phyloP scores from a whole-genome alignment of 179 eudicot species.

The Amaranthus tricolor region DNA sequence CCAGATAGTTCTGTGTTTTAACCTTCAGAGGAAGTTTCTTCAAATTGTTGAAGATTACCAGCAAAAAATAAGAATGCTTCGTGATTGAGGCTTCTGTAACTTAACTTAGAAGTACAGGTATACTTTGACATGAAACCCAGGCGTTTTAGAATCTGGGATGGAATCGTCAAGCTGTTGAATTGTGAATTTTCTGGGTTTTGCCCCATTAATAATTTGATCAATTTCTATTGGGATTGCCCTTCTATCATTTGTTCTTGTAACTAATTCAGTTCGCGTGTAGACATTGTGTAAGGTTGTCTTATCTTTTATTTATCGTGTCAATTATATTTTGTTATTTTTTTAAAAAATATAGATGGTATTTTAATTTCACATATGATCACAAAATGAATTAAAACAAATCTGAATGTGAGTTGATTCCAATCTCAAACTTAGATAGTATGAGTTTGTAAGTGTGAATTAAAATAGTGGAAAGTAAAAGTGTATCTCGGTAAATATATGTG shows the following conservation, averaged over 20 bases:
- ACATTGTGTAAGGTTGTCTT: too few species aligned
- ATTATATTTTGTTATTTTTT: too few species aligned
- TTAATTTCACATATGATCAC: too few species aligned
- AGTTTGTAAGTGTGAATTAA: too few species aligned
- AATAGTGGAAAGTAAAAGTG: too few species aligned
- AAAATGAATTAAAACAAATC: too few species aligned
- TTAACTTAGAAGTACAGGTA: constrained; percentile 27
- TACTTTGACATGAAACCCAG: constrained; percentile 31
- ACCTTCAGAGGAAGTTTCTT: constrained; percentile 8
- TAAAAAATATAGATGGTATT: too few species aligned
- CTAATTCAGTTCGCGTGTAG: neutral
- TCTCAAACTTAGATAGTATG: too few species aligned
- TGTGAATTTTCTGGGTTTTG: constrained; percentile 13
- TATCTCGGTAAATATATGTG: too few species aligned
- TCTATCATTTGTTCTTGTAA: neutral
- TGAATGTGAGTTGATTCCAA: too few species aligned
- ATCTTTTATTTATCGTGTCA: too few species aligned
- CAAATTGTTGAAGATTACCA: constrained; percentile 15
- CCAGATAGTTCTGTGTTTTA: neutral
- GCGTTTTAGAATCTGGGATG: constrained; percentile 34
- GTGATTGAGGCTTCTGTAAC: constrained; percentile 24
- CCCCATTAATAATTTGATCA: constrained; percentile 2
- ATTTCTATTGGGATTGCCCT: neutral
- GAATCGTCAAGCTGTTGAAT: constrained; percentile 28
- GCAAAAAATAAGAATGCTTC: constrained; percentile 20